Conservation (phyloP, 2,329 filamentous ascomycete genomes). For the Westerdykella aurantiaca region DNA sequence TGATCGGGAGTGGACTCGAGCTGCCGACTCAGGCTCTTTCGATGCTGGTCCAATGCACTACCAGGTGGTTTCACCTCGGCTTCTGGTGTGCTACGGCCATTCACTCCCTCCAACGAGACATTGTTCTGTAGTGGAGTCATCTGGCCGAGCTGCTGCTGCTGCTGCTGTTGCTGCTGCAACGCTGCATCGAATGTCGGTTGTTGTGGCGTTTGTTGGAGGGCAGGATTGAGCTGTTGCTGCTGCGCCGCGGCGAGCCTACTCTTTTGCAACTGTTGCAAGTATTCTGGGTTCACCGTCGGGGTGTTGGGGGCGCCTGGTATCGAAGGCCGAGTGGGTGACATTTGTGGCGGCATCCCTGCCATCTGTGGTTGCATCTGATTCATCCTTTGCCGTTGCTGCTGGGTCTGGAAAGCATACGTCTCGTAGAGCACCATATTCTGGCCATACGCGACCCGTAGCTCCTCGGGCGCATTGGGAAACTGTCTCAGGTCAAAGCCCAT, state of each 20-base stretch:
- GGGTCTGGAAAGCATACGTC: slow-evolving; percentile 54
- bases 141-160: slow-evolving; percentile 28
- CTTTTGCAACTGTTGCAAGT: slow-evolving; percentile 40
- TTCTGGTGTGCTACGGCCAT: slow-evolving; percentile 45
- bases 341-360: slow-evolving; percentile 23
- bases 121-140: slow-evolving; percentile 44
- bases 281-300: slow-evolving; percentile 46
- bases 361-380: slow-evolving; percentile 23
- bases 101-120: slow-evolving; percentile 43
- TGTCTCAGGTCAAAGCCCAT: slow-evolving; percentile 40
- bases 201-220: slow-evolving; percentile 14
- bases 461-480: slow-evolving; percentile 58
- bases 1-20: slow-evolving; percentile 31
- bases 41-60: slow-evolving; percentile 19
- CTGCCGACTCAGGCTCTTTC: slow-evolving; percentile 36
- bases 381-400: slow-evolving; percentile 42
- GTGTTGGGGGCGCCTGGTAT: slow-evolving; percentile 34
- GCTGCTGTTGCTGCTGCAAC: slow-evolving; percentile 21
- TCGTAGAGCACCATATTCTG: slow-evolving; percentile 74
- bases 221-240: slow-evolving; percentile 21
- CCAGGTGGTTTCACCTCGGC: slow-evolving; percentile 21
- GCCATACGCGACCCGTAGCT: slow-evolving; percentile 69
- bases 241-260: slow-evolving; percentile 37
- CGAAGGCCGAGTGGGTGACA: slow-evolving; percentile 32
- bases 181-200: slow-evolving; percentile 30